Base-by-base conservation (phyloP, 306 rosid genomes). In the Vicia sativa region DNA sequence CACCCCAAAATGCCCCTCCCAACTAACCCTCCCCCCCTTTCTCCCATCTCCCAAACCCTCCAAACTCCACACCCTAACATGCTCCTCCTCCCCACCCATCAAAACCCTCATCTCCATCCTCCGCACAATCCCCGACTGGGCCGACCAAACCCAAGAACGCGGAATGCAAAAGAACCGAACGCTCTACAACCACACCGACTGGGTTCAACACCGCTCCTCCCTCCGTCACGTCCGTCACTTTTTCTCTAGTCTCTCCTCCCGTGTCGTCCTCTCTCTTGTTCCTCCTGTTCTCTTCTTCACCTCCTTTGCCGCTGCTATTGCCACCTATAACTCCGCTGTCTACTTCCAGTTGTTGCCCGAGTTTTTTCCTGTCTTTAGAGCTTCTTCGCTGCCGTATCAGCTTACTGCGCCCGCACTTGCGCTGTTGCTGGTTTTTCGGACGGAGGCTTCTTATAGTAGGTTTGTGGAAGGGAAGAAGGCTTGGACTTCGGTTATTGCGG, bases 361-460 rank as follows among this genome's bases (percentile, higher is more conserved):
- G 0, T 65, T 75, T 68, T 75, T 87, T 49, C 97, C 96, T 0
- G 8, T 80, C 2, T 65, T 91, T 75, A 78, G 82, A 56, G 76
- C 89, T 58, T 85, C 96, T 1, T 12, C 97, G 0, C 76, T 91
- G 67, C 96, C 97, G 2, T 91, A 89, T 77, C 96, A 91, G 77
- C 77, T 91, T 67, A 91, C 95, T 4, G 97, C 97, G 0, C 90
- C 97, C 11, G 97, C 97, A 0, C 71, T 91, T 75, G 97, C 96
- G 1, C 84, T 91, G 26, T 68, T 91, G 74, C 69, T 91, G 64
- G 97, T 91, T 54, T 91, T 91, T 65, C 70, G 97, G 25, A 91
- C 97, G 1, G 97, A 91, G 67, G 97, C 97, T 2, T 89, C 97
- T 0, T 91, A 91, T 39, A 45, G 96, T 18, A 80, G 97, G 59